phyloP scores from a whole-genome alignment of 495 filamentous ascomycete genomes.

The Penicillium paradoxum region DNA sequence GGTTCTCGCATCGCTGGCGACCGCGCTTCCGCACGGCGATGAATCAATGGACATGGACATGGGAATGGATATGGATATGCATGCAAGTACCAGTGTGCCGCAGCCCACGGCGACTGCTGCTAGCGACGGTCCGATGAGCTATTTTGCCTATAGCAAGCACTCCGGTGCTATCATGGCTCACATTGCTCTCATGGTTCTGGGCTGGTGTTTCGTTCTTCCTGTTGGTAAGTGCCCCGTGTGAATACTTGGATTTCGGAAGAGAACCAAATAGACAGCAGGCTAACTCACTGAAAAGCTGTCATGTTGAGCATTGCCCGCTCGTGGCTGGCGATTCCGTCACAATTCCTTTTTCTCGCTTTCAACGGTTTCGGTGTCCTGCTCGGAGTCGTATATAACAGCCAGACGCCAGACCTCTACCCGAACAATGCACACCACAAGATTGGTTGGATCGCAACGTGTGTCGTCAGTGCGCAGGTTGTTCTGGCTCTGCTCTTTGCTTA shows the following conservation, averaged over 20 bases:
- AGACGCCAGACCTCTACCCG: slow-evolving; percentile 82
- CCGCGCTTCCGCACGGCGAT: slow-evolving; percentile 35
- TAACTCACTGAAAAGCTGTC: slow-evolving; percentile 49
- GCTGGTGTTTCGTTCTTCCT: slow-evolving; percentile 82
- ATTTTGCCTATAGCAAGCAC: slow-evolving; percentile 69
- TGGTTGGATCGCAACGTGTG: slow-evolving; percentile 79
- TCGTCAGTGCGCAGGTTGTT: slow-evolving; percentile 62
- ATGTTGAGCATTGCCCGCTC: slow-evolving; percentile 84
- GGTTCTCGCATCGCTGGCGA: slow-evolving; percentile 30
- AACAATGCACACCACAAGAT: slow-evolving; percentile 86
- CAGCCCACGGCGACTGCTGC: slow-evolving; percentile 27
- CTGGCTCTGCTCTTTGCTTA: slow-evolving; percentile 60
- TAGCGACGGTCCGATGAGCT: slow-evolving; percentile 49
- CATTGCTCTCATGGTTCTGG: slow-evolving; percentile 70
- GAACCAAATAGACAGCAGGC: neutral
- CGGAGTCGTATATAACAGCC: slow-evolving; percentile 71
- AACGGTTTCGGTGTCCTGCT: slow-evolving; percentile 69
- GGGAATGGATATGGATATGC: slow-evolving; percentile 40
- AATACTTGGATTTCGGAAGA: neutral
- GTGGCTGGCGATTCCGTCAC: slow-evolving; percentile 62
- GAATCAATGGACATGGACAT: slow-evolving; percentile 31
- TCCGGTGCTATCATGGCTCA: slow-evolving; percentile 67
- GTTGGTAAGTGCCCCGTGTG: slow-evolving; percentile 53
- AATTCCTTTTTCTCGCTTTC: slow-evolving; percentile 68
- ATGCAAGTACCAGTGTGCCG: slow-evolving; percentile 8